Evolutionary conservation across 2,329 filamentous ascomycete genomes (phyloP), one percentile per base, ranked within the genome.

Genomic region (Ceratocystis ficicola): DNA sequence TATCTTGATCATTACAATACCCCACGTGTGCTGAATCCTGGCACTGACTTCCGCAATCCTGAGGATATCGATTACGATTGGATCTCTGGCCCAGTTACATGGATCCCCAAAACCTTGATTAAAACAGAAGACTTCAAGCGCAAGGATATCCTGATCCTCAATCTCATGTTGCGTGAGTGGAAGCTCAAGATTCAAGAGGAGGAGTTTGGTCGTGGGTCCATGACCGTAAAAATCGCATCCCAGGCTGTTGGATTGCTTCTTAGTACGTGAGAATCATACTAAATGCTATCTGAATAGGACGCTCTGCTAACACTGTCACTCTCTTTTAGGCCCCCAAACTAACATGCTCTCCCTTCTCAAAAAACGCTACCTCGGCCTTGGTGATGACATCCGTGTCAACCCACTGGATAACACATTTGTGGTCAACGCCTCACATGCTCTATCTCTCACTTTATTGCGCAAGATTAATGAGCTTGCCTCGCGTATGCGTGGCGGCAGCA

Each of bases 121-220:
- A 28, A 52, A 7, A 44, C 10, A 7, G 20, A 44, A 5, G 7
- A 28, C 2, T 3, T 52, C 20, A 57, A 70, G 44, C 69, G 70
- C 3, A 84, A 83, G 70, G 71, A 76, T 48, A 74, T 69, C 32
- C 70, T 78, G 10, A 77, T 74, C 0, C 68, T 78, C 17, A 73
- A 72, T 65, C 72, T 85, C 64, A 74, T 84, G 74, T 75, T 75
- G 12, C 72, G 76, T 28, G 77, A 76, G 67, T 85, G 82, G 82
- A 75, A 74, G 2, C 69, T 84, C n/a, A 74, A 77, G 7, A 76
- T 79, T 1, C 73, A 76, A 65, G 79, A 82, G 68, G 71, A 80
- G 17, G 70, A 77, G 15, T 74, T 77, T 22, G 74, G 73, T 5
- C 70, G 77, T 2, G 82, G 81, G 5, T 72, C 73, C 41, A 70